These are phyloP conservation scores for Talaromyces sp. DNA, from an alignment of 2,329 filamentous ascomycete genomes.

Conservation along the genomic window DNA sequence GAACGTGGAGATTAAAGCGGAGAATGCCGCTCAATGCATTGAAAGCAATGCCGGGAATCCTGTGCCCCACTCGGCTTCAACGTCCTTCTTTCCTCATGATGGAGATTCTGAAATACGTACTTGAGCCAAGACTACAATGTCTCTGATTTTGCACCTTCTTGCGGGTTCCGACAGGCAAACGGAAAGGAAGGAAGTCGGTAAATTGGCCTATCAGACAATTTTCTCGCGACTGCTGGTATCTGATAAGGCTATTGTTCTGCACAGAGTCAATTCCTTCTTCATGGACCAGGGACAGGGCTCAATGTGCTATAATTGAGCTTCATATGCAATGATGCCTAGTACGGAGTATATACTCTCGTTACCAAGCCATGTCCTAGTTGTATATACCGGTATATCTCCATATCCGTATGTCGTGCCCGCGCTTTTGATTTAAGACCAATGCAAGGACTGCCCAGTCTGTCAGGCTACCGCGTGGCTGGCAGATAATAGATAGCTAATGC, in stretches of 20 bases:
- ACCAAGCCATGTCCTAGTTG: neutral
- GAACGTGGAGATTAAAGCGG: neutral
- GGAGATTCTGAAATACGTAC: neutral
- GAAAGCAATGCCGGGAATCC: neutral
- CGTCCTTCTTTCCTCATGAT: neutral
- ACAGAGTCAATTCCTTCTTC: neutral
- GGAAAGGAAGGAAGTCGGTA: neutral
- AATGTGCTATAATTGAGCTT: neutral
- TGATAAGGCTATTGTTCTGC: neutral
- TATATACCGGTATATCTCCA: neutral
- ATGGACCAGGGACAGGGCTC: neutral
- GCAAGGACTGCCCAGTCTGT: neutral
- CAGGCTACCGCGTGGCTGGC: neutral
- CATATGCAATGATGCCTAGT: too few species aligned
- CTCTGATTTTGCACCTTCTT: neutral
- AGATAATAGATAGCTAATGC: neutral
- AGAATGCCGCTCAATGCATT: neutral
- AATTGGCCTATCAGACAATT: neutral
- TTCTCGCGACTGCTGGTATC: neutral
- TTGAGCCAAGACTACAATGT: neutral
- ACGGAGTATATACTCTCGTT: neutral
- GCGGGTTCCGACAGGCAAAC: constrained; percentile 12
- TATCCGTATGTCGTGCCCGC: neutral
- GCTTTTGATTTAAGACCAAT: neutral
- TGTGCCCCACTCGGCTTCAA: neutral